These are phyloP conservation scores for Peribolospora kevripleyi DNA, from an alignment of 768 basidiomycete genomes.

Conservation along the genomic window DNA sequence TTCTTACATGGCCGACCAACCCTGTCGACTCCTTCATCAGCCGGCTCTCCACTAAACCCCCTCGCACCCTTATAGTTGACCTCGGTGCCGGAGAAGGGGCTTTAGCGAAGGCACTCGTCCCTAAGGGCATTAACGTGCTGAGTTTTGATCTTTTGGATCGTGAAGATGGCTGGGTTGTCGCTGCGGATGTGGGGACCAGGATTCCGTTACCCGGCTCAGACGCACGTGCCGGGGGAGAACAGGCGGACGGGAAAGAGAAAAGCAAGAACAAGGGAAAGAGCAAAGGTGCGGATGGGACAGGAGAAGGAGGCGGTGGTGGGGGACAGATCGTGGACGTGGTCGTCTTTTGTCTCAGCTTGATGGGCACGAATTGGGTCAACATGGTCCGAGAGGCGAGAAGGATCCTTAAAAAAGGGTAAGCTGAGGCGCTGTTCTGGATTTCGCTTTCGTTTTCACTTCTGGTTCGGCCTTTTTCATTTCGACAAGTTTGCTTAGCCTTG, in stretches of 20 bases:
- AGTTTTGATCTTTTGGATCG: conserved; percentile 20
- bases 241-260: conserved; percentile 74
- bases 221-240: conserved; percentile 30
- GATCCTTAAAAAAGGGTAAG: conserved; percentile 57
- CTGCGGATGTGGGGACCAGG: conserved; percentile 42
- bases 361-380: conserved; percentile 90
- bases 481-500: neutral
- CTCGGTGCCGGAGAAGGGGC: conserved; percentile 88
- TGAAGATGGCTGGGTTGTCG: conserved; percentile 31
- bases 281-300: conserved; percentile 33
- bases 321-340: conserved; percentile 72
- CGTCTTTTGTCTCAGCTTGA: conserved; percentile 81
- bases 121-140: conserved; percentile 29
- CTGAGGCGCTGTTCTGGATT: conserved; percentile 1
- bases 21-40: conserved; percentile 64
- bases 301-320: conserved; percentile 22
- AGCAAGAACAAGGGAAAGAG: conserved; percentile 59
- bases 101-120: conserved; percentile 46
- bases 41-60: conserved; percentile 36
- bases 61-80: conserved; percentile 57
- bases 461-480: neutral
- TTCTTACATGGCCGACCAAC: conserved; percentile 78
- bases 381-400: conserved; percentile 76
- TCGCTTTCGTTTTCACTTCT: conserved; percentile 1
- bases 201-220: conserved; percentile 10